Evolutionary conservation across 805 yeast species (phyloP), one percentile per base, ranked within the genome.

Genomic region (Hyphopichia homilentoma): DNA sequence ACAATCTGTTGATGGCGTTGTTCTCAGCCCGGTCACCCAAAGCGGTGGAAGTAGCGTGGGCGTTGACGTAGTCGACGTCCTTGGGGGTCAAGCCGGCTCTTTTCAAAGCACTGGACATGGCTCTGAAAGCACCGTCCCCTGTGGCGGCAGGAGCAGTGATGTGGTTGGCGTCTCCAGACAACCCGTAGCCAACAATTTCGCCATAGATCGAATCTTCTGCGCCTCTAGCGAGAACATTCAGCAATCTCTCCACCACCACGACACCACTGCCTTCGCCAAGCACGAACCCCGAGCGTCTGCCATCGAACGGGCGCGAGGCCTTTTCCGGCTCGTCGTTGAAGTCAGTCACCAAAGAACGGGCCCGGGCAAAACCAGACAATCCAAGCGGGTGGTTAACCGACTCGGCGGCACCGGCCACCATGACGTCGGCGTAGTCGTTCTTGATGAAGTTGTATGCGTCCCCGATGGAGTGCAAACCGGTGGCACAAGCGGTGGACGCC

Each of bases 331-430:
- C 54, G 28, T 81, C 83, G 38, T 77, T 80, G 46, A 54, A 81
- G 16, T 61, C 68, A 0, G 88, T 73, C 4, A 80, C 79, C 7
- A 93, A 73, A 3, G 95, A 80, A 45, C 85, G 79, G 4, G 96
- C 93, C 27, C 97, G 65, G 2, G 96, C 83, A 62, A 93, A 93
- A 1, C 97, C 97, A 0, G 93, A 84, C 4, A 93, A 61, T 0
- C 96, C 81, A 22, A 89, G 49, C 1, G 97, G 97, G 51, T 87
- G 94, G 6, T 88, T 65, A 8, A 87, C 74, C 3, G 90, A 79
- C 48, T 93, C 99, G 3, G 95, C 66, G 1, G 96, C 95, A n/a
- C 98, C 98, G 6, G 95, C 93, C 7, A 93, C 69, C 79, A 89
- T 84, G 4, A 82, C 85, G 44, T 88, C 81, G 7, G 90, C 86